phyloP scores from a whole-genome alignment of 1,284 basidiomycete genomes.

The Cryptococcus sp. region DNA sequence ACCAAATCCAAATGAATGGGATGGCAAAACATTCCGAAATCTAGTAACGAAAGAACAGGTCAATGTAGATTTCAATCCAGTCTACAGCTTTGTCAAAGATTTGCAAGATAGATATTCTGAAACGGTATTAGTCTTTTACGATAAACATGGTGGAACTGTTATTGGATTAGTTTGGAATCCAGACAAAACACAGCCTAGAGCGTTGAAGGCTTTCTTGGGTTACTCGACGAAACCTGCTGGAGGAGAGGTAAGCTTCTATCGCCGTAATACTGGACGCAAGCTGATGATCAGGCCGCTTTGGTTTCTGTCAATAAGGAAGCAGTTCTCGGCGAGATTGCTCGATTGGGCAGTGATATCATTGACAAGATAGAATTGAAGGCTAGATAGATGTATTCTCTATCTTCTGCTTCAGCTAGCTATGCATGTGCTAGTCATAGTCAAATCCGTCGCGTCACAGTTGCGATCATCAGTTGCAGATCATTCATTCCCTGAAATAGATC shows the following conservation, averaged over 20 bases:
- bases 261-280: not conserved
- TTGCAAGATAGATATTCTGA: constrained; percentile 68
- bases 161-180: constrained; percentile 89
- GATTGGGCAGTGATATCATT: constrained; percentile 71
- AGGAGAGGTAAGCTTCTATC: constrained; percentile 18
- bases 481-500: too few relatives aligned
- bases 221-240: constrained; percentile 63
- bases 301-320: constrained; percentile 68
- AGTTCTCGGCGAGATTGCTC: constrained; percentile 70
- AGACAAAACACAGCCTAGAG: constrained; percentile 48
- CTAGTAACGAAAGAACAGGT: constrained; percentile 27
- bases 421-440: too few relatives aligned
- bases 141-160: constrained; percentile 70
- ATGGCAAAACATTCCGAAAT: constrained; percentile 28
- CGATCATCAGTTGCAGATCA: too few relatives aligned
- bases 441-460: too few relatives aligned
- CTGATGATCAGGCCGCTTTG: constrained; percentile 49
- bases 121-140: constrained; percentile 78
- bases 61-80: constrained; percentile 78
- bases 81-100: constrained; percentile 54
- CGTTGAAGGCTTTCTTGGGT: constrained; percentile 78
- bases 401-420: too few relatives aligned
- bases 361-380: constrained; percentile 46
- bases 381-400: too few relatives aligned
- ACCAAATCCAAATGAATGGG: constrained; percentile 49